Evolutionary conservation across 2,329 filamentous ascomycete species (phyloP).

Genomic region (Aureobasidium lini): DNA sequence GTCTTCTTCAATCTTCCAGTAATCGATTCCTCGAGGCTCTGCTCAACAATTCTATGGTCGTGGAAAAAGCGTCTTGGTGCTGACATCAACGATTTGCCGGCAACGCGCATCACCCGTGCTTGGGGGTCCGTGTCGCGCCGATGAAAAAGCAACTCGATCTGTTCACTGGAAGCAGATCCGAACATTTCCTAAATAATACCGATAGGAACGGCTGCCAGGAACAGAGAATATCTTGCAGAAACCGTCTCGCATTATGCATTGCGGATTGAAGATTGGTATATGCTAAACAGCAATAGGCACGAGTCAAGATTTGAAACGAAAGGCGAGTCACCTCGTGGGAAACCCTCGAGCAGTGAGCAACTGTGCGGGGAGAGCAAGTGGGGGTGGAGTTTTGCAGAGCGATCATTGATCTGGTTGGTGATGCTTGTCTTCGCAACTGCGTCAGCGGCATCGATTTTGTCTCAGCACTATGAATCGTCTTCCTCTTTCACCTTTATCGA

Average conservation of each 20-base stretch:
- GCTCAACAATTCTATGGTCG: not conserved
- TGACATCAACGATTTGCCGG: conserved; percentile 8
- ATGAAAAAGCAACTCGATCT: conserved; percentile 1
- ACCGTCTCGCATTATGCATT: not conserved
- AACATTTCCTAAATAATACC: not conserved
- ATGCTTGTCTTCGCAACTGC: not conserved
- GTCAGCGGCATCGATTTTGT: conserved; percentile 5
- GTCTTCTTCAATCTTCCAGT: not conserved
- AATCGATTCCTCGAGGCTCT: not conserved
- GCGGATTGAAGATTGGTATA: not conserved
- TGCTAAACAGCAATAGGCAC: not conserved
- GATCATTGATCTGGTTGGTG: not conserved
- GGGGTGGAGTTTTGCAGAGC: not conserved
- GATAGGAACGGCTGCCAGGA: not conserved
- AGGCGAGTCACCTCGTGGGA: not conserved
- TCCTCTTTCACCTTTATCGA: not conserved
- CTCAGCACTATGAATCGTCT: not conserved
- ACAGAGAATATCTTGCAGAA: not conserved
- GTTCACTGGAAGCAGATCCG: not conserved
- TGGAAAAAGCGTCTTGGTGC: not conserved
- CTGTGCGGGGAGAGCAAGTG: not conserved
- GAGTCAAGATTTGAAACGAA: not conserved
- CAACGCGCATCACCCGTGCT: not conserved
- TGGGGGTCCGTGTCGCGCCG: not conserved
- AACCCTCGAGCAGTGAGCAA: not conserved